These are phyloP conservation scores for Podospora anserina DNA, from an alignment of 495 filamentous ascomycete species.

Conservation along the genomic window DNA sequence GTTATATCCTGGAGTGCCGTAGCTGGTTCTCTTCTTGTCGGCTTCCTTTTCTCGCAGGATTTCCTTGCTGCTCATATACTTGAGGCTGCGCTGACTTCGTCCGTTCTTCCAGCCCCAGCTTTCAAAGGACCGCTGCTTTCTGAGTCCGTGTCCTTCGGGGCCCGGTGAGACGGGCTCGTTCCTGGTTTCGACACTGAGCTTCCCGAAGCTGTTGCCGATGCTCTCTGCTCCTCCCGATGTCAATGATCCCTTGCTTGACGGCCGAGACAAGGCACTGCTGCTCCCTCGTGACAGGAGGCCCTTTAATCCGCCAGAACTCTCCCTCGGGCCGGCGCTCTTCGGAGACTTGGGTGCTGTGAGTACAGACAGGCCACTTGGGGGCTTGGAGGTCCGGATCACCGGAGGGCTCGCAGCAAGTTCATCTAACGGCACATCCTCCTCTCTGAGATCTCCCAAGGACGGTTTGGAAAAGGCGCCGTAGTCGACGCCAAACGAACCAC, in stretches of 20 bases:
- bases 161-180: conserved; percentile 32
- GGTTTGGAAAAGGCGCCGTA: conserved; percentile 57
- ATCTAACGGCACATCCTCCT: conserved; percentile 58
- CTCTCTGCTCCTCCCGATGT: conserved; percentile 53
- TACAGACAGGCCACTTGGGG: conserved; percentile 67
- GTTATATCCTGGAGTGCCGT: conserved; percentile 36
- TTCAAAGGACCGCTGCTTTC: conserved; percentile 47
- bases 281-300: conserved; percentile 44
- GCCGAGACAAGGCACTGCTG: conserved; percentile 43
- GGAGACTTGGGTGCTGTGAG: conserved; percentile 62
- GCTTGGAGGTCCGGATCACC: conserved; percentile 81
- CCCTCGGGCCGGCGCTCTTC: conserved; percentile 38
- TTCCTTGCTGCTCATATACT: conserved; percentile 62
- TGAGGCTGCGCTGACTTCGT: conserved; percentile 51
- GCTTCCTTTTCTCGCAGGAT: conserved; percentile 51
- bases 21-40: conserved; percentile 48
- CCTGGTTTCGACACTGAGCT: conserved; percentile 55
- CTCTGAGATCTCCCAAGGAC: conserved; percentile 48
- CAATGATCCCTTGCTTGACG: conserved; percentile 50
- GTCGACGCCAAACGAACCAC: conserved; percentile 66
- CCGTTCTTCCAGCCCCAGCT: conserved; percentile 53
- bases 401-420: conserved; percentile 71
- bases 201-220: conserved; percentile 61
- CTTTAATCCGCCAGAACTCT: conserved; percentile 39
- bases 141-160: conserved; percentile 34